Conservation (phyloP, 2,329 filamentous ascomycete genomes). For the Parastagonospora nodorum region DNA sequence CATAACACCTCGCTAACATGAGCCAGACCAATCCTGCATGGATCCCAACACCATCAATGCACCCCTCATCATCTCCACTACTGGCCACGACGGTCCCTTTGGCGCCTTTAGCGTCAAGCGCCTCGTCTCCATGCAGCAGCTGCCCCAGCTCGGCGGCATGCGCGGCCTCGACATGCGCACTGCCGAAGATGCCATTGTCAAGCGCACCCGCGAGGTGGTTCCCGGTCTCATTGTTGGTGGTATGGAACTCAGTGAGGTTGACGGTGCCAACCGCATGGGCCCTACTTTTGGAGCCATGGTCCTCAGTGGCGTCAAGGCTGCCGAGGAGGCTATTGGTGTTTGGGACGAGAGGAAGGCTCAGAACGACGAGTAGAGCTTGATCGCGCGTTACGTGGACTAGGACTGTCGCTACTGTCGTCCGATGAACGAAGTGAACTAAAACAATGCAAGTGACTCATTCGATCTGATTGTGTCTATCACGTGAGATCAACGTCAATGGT, state of each 20-base stretch:
- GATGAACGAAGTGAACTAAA: no score
- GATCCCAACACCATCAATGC: slow-evolving; percentile 97
- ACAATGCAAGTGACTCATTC: no score
- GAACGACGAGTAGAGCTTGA: slow-evolving; percentile 61
- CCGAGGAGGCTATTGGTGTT: slow-evolving; percentile 79
- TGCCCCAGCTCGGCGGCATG: slow-evolving; percentile 89
- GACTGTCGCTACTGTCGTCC: no score
- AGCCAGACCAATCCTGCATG: slow-evolving; percentile 90
- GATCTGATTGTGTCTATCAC: no score
- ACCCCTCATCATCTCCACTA: slow-evolving; percentile 84
- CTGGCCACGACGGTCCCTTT: slow-evolving; percentile 88
- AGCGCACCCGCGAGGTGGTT: slow-evolving; percentile 84
- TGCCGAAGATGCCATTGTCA: slow-evolving; percentile 92
- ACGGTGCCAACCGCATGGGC: slow-evolving; percentile 90
- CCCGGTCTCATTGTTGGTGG: slow-evolving; percentile 90
- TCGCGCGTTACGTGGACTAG: neutral
- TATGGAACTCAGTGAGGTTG: slow-evolving; percentile 91
- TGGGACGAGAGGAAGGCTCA: slow-evolving; percentile 79
- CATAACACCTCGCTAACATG: slow-evolving; percentile 8
- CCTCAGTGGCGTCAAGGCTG: slow-evolving; percentile 85
- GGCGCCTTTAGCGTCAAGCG: slow-evolving; percentile 91
- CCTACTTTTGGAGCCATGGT: slow-evolving; percentile 91
- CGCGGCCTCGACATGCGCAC: slow-evolving; percentile 89
- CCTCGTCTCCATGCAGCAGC: slow-evolving; percentile 82
- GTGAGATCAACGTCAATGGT: no score